Conservation (phyloP, 345 rosid species). For the Toxicodendron radicans region DNA sequence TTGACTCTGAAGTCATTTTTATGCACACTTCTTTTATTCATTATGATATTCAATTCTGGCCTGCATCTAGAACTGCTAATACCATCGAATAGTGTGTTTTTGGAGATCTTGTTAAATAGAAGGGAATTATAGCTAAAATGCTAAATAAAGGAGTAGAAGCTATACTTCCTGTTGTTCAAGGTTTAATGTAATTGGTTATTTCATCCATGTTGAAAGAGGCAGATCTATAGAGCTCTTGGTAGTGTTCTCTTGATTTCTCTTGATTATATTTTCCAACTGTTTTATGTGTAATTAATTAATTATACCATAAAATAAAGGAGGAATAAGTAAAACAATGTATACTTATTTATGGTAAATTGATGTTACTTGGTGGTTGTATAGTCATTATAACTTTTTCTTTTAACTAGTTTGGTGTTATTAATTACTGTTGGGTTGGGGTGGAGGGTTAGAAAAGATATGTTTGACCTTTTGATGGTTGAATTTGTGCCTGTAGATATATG, state of each 20-base stretch:
- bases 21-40: neutral
- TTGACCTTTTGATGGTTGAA: neutral
- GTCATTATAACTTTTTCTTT: neutral
- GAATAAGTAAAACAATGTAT: neutral
- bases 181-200: neutral
- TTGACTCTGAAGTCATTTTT: neutral
- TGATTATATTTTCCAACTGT: neutral
- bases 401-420: neutral
- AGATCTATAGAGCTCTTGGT: neutral
- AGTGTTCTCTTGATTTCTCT: too few relatives aligned
- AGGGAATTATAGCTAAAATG: neutral
- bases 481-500: neutral
- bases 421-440: neutral
- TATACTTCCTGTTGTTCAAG: neutral
- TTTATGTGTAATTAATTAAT: neutral
- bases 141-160: neutral
- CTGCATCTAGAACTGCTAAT: neutral
- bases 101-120: neutral
- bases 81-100: neutral
- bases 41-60: neutral
- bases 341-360: too few relatives aligned
- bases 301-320: neutral
- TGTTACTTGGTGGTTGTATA: neutral
- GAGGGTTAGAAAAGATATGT: too few relatives aligned
- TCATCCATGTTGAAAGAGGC: neutral